phyloP scores from a whole-genome alignment of 2,329 filamentous ascomycete species.

The Talaromyces rugulosus region DNA sequence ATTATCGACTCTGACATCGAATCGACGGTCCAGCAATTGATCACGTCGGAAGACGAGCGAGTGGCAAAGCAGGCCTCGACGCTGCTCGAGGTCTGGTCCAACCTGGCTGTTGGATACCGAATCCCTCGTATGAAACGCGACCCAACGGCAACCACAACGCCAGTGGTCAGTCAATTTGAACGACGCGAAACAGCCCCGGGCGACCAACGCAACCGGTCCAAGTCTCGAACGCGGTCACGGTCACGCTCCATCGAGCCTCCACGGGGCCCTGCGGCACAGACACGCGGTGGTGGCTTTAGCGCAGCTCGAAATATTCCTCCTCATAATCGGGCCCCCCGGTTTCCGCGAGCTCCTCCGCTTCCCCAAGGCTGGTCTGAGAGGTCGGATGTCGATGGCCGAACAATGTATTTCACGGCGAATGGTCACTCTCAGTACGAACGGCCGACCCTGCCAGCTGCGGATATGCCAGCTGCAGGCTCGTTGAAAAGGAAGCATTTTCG shows the following conservation, averaged over 20 bases:
- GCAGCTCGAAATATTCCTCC: slow-evolving; percentile 37
- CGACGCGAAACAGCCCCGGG: slow-evolving; percentile 50
- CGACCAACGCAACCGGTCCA: slow-evolving; percentile 23
- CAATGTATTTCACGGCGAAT: slow-evolving; percentile 79
- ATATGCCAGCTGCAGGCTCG: slow-evolving; percentile 61
- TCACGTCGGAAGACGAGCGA: slow-evolving; percentile 64
- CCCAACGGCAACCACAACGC: slow-evolving; percentile 51
- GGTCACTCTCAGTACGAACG: slow-evolving; percentile 78
- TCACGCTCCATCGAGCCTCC: slow-evolving; percentile 45
- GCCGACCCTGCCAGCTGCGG: slow-evolving; percentile 66
- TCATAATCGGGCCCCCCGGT: slow-evolving; percentile 53
- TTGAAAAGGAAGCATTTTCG: slow-evolving; percentile 72
- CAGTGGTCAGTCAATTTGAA: slow-evolving; percentile 62
- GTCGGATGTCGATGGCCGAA: slow-evolving; percentile 65
- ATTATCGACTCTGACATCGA: slow-evolving; percentile 96
- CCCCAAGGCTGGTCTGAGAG: slow-evolving; percentile 85
- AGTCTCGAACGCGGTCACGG: slow-evolving; percentile 47
- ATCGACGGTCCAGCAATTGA: slow-evolving; percentile 66
- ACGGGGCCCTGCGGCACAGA: slow-evolving; percentile 39
- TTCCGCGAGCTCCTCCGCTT: slow-evolving; percentile 57
- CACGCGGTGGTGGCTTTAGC: slow-evolving; percentile 54
- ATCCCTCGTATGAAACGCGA: slow-evolving; percentile 88
- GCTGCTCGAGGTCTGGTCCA: slow-evolving; percentile 80
- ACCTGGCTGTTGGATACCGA: slow-evolving; percentile 83
- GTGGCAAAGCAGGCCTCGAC: slow-evolving; percentile 67